phyloP scores from a whole-genome alignment of 331 rosid genomes.

The Prunus yedoensis region DNA sequence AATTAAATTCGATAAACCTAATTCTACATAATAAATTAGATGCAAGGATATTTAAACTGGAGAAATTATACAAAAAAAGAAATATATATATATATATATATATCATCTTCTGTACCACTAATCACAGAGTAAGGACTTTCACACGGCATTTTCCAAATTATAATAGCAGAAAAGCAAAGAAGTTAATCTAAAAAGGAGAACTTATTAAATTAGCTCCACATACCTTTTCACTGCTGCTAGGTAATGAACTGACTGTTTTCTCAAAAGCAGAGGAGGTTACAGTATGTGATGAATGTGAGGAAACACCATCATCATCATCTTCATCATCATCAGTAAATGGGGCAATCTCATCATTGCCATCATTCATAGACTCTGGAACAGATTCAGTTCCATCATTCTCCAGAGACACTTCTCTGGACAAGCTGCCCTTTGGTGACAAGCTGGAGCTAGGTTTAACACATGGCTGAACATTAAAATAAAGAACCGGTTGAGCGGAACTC shows the following conservation, averaged over 20 bases:
- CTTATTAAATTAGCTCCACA: background rate
- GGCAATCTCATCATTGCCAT: conserved; percentile 51
- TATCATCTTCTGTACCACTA: background rate
- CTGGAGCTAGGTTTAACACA: conserved; percentile 46
- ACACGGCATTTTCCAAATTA: background rate
- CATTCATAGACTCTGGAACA: conserved; percentile 42
- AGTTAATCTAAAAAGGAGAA: background rate
- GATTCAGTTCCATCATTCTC: conserved; percentile 57
- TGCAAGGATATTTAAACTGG: background rate
- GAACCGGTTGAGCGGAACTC: conserved; percentile 49
- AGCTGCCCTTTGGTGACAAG: conserved; percentile 52
- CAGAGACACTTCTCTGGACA: conserved; percentile 48
- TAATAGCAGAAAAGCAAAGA: background rate
- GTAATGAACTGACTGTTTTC: conserved; percentile 43
- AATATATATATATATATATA: no score
- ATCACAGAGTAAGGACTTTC: background rate
- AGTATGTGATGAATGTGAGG: conserved; percentile 38
- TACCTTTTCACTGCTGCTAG: conserved; percentile 38
- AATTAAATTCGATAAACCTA: background rate
- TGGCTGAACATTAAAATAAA: conserved; percentile 63
- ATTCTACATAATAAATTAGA: background rate
- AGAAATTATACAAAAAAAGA: background rate
- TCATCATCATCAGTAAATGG: conserved; percentile 75
- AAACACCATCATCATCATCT: conserved; percentile 38
- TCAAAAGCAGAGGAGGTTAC: conserved; percentile 42